phyloP scores from a whole-genome alignment of 257 asterid genomes.

The Solanum piurae region DNA sequence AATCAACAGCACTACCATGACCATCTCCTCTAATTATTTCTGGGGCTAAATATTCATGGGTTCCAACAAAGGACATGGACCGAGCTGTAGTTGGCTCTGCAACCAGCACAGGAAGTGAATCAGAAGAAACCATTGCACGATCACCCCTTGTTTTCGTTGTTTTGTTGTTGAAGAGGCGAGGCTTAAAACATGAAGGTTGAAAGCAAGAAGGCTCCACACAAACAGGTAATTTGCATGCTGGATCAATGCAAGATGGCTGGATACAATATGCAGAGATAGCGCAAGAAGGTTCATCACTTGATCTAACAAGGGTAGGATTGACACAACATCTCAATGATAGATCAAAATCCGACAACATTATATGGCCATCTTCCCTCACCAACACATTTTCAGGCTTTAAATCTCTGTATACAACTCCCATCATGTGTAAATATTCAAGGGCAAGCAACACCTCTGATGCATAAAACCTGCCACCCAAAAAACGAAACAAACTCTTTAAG shows the following conservation, averaged over 20 bases:
- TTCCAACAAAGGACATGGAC: conserved; percentile 93
- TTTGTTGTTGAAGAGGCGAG: conserved; percentile 56
- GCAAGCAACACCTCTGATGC: conserved; percentile 88
- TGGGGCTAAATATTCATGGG: conserved; percentile 89
- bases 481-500: background rate
- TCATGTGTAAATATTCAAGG: conserved; percentile 85
- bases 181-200: conserved; percentile 82
- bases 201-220: conserved; percentile 76
- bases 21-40: conserved; percentile 95
- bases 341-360: conserved; percentile 92
- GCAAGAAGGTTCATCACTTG: conserved; percentile 34
- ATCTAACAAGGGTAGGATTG: conserved; percentile 64
- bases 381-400: conserved; percentile 87
- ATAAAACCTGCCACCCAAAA: conserved; percentile 48
- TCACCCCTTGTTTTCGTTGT: conserved; percentile 27
- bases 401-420: conserved; percentile 92
- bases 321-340: conserved; percentile 68
- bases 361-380: conserved; percentile 90
- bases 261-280: conserved; percentile 64
- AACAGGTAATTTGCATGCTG: conserved; percentile 60
- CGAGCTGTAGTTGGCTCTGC: conserved; percentile 89
- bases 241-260: conserved; percentile 67
- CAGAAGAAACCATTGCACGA: conserved; percentile 16
- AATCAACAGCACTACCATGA: conserved; percentile 93
- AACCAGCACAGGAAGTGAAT: conserved; percentile 54